A percentile compares a stretch with the other conserved stretches of the same genome.
Conservation (phyloP, 73 alveolate genomes). For the Tetrahymena elliotti region DNA sequence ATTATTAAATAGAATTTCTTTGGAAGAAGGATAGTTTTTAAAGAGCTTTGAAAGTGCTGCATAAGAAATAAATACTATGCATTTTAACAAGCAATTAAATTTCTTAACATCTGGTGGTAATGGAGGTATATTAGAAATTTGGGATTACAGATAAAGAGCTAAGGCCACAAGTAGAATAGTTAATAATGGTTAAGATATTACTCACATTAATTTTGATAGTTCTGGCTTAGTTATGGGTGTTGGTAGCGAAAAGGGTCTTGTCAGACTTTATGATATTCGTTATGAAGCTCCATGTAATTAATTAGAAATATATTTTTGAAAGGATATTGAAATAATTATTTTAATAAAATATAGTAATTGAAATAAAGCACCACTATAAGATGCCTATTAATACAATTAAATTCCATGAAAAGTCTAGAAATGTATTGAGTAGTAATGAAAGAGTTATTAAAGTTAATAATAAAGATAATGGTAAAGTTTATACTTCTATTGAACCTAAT, state of each 20-base stretch:
- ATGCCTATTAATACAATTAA: conserved; percentile 61
- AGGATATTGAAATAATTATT: conserved; percentile 2
- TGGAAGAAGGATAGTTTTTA: conserved; percentile 62
- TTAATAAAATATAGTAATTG: conserved; percentile 38
- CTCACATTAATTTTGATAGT: conserved; percentile 25
- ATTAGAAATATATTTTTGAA: neutral
- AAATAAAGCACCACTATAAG: conserved; percentile 57
- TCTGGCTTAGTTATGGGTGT: conserved; percentile 57
- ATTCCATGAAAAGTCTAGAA: conserved; percentile 24
- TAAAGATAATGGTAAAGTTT: conserved; percentile 49
- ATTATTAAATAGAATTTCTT: neutral
- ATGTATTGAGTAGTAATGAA: conserved; percentile 46
- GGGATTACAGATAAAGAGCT: conserved; percentile 40
- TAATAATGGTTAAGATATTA: conserved; percentile 7
- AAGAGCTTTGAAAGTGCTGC: conserved; percentile 51
- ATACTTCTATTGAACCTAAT: conserved; percentile 68
- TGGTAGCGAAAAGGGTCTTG: conserved; percentile 57
- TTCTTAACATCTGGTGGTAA: conserved; percentile 59
- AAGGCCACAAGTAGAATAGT: conserved; percentile 30
- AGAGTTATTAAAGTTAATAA: conserved; percentile 63
- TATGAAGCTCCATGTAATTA: neutral
- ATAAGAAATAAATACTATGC: conserved; percentile 47
- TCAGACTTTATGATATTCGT: conserved; percentile 56
- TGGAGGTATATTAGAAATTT: conserved; percentile 53
- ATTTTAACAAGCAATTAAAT: conserved; percentile 51